Percentiles rank a stretch among this genome's conserved stretches.
These are phyloP conservation scores for Hebeloma cylindrosporum DNA, from an alignment of 768 basidiomycete species.

Conservation along the genomic window DNA sequence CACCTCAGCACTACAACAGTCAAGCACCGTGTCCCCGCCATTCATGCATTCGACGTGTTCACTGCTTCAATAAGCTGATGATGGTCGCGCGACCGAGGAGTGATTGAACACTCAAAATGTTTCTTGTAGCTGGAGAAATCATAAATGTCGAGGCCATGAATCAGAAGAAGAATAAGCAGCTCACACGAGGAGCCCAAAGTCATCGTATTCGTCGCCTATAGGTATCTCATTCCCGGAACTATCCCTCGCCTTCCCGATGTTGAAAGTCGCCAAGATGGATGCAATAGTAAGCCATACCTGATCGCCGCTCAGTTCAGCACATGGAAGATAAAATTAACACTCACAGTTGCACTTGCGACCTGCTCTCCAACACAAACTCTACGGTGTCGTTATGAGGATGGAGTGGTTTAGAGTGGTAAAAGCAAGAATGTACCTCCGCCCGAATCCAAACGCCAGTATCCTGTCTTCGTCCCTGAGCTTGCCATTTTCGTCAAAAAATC, in stretches of 20 bases:
- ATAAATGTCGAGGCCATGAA: too few species aligned
- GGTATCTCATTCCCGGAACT: constrained; percentile 18
- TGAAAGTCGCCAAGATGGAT: constrained; percentile 27
- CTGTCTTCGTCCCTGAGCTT: constrained; percentile 35
- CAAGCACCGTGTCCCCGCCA: too few species aligned
- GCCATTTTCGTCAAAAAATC: constrained; percentile 41
- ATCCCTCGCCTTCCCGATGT: constrained; percentile 25
- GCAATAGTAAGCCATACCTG: constrained; percentile 25
- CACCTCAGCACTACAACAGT: too few species aligned
- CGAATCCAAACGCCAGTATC: constrained; percentile 39
- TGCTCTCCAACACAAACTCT: constrained; percentile 17
- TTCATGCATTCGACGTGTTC: neutral
- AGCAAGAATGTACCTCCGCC: constrained; percentile 31
- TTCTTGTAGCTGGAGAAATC: neutral
- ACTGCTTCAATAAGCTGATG: neutral
- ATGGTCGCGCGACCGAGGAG: neutral
- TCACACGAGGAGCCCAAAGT: constrained; percentile 3
- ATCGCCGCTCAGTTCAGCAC: too few species aligned
- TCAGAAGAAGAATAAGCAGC: too few species aligned
- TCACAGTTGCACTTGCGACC: constrained; percentile 21
- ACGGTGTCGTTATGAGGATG: neutral
- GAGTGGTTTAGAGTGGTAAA: neutral
- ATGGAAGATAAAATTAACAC: neutral
- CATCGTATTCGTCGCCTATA: constrained; percentile 5
- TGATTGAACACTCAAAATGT: neutral